Evolutionary conservation across 2,329 filamentous ascomycete genomes (phyloP), one percentile per base, ranked within the genome.

Genomic region (Curvularia lunata): DNA sequence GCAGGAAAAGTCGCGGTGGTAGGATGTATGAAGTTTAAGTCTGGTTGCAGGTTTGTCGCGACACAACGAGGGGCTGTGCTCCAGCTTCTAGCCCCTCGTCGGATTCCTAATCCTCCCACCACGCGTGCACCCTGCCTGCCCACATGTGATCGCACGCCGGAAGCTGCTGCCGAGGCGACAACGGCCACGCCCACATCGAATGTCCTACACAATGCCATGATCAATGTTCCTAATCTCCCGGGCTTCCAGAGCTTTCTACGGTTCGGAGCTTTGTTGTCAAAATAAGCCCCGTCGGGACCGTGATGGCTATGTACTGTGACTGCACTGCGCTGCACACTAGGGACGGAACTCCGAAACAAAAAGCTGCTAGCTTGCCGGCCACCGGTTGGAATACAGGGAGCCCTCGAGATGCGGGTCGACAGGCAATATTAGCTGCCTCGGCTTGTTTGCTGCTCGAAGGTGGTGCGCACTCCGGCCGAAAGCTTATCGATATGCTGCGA

Each of bases 21-120:
- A 38, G 37, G 23, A 38, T 8, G 43, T 46, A 46, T 27, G 25
- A 2, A 18, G 25, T 28, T 27, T 30, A 46, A 28, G 34, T 37
- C 34, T n/a, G 34, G 34, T 37, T 16, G n/a, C 19, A 42, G 27
- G 27, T 46, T 30, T 4, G 28, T 19, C 25, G 27, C 43, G 43
- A 46, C 47, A 38, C 21, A 40, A 37, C 47, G 47, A 32, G 47
- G 47, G 47, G 32, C 47, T 27, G 47, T 49, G 47, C 47, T 40
- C 19, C 27, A 37, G 46, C 46, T 38, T 37, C 32, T 38, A n/a
- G 47, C 47, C 47, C 34, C 47, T 49, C 47, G 12, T 25, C 34
- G 16, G 47, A 27, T 49, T 49, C 47, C 32, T 27, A 49, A 40
- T 49, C 47, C 34, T 49, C 47, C 47, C 21, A 25, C 47, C 23